phyloP scores from a whole-genome alignment of 352 stramenopile species.

The Phytopythium cucurbitacearum region DNA sequence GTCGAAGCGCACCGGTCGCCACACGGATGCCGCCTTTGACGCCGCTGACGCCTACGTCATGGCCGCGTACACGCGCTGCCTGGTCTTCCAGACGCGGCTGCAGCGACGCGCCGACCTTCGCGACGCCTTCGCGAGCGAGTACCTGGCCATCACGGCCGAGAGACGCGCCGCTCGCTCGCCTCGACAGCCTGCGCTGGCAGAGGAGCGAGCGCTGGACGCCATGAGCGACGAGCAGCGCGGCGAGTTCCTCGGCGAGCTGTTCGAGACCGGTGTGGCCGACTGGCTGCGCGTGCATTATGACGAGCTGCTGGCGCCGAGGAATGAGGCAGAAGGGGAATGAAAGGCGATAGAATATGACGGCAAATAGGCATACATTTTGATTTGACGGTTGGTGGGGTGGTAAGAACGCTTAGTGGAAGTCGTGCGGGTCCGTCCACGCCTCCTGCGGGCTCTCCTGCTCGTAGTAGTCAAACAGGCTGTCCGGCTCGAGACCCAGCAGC shows the following conservation, averaged over 20 bases:
- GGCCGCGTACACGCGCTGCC: conserved; percentile 57
- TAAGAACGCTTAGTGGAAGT: conserved; percentile 91
- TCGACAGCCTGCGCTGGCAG: conserved; percentile 20
- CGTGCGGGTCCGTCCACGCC: conserved; percentile 92
- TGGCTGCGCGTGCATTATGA: conserved; percentile 46
- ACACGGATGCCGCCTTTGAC: conserved; percentile 60
- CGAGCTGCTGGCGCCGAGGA: not conserved
- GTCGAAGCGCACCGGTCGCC: conserved; percentile 24
- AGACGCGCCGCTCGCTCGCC: too few relatives aligned
- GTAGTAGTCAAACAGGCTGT: conserved; percentile 98
- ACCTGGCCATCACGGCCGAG: conserved; percentile 14
- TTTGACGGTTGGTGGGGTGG: too few relatives aligned
- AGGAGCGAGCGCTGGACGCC: conserved; percentile 26
- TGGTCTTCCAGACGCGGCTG: conserved; percentile 44
- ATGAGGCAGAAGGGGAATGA: conserved; percentile 11
- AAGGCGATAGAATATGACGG: not conserved
- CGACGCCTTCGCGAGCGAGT: conserved; percentile 33
- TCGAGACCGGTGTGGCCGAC: conserved; percentile 36
- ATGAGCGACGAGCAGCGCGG: conserved; percentile 31
- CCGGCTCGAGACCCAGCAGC: conserved; percentile 90
- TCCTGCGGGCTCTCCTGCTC: conserved; percentile 86
- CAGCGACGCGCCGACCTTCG: conserved; percentile 16
- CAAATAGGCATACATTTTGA: too few relatives aligned
- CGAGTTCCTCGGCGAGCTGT: conserved; percentile 37
- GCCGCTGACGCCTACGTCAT: conserved; percentile 81